A percentile compares a stretch with the other conserved stretches of the same genome.
Conservation (phyloP, 2,329 filamentous ascomycete genomes). For the Neocucurbitaria cava region DNA sequence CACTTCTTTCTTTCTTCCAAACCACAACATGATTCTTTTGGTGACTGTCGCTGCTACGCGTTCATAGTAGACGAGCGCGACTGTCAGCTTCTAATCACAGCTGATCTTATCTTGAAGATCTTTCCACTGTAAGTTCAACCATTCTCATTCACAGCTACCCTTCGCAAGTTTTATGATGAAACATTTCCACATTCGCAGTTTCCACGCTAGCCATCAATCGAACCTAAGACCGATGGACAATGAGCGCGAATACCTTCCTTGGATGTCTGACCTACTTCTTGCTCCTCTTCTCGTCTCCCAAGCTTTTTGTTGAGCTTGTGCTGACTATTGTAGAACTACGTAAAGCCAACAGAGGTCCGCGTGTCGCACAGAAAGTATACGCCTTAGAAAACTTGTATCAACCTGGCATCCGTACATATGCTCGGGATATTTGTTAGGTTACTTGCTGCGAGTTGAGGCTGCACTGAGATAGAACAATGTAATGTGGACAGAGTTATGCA, state of each 20-base stretch:
- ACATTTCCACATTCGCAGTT: constrained; percentile 85
- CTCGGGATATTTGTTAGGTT: too few relatives aligned
- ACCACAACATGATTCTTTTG: neutral
- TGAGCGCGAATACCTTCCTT: constrained; percentile 74
- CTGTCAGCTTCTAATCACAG: too few relatives aligned
- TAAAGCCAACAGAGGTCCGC: too few relatives aligned
- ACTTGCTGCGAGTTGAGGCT: neutral
- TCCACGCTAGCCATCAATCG: constrained; percentile 76
- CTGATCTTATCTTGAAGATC: neutral
- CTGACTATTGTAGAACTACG: neutral
- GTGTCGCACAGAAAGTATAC: too few relatives aligned
- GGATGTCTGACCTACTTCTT: constrained; percentile 69
- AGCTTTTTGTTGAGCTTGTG: neutral
- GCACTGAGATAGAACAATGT: neutral
- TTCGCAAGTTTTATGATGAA: constrained; percentile 67
- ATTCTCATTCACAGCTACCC: constrained; percentile 10
- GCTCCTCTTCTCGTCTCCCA: neutral
- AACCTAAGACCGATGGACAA: constrained; percentile 69
- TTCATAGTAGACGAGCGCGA: too few relatives aligned
- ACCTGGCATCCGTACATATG: too few relatives aligned
- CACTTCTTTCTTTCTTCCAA: neutral
- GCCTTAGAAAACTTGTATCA: too few relatives aligned
- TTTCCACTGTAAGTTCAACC: neutral
- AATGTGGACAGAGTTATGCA: neutral
- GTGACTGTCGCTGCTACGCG: neutral